Base-by-base conservation (phyloP, 805 yeast species). In the Candida odintsovae region DNA sequence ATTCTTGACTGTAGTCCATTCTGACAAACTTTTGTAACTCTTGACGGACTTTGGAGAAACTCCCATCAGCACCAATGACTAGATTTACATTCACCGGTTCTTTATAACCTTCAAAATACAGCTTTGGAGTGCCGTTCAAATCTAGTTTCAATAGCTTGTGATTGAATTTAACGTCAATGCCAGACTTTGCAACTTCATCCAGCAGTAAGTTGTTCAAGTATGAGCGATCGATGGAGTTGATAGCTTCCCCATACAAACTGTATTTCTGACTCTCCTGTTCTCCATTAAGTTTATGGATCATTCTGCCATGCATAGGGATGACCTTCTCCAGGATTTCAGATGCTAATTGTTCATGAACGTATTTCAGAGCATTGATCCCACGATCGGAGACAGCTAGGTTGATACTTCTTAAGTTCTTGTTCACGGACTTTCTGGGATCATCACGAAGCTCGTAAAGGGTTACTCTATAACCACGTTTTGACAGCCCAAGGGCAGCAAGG, bases 371-470 rank as follows among this genome's bases (percentile, higher is more conserved):
- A 23, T 73, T 67, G 46, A 89, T 82, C 1, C 97, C 97, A 43
- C 97, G 73, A 45, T 80, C 82, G 41, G 92, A 82, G n/a, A 90
- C 84, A 0, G 97, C 97, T 51, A 90, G 70, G 59, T 90, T 90
- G 59, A 90, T 90, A 7, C 95, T 86, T 49, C 87, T 65, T 29
- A 81, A 62, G 52, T 72, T 71, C 42, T 66, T 67, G 37, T 67
- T 66, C 16, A 61, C 50, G 0, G 67, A 56, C 23, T 46, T 54
- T 53, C 87, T 66, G 16, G 90, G 88, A 62, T 90, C 51, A 16
- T 67, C 62, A 41, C 97, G 73, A 36, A 78, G 67, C 53, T 90
- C 97, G 52, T 77, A 86, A 4, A 90, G 59, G 0, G 82, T 73
- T 19, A 90, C 97, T 1, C 75, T 49, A 63, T 77, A 84, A 11